These are phyloP conservation scores for Xylaria arbuscula DNA, from an alignment of 2,329 filamentous ascomycete species.

Conservation along the genomic window DNA sequence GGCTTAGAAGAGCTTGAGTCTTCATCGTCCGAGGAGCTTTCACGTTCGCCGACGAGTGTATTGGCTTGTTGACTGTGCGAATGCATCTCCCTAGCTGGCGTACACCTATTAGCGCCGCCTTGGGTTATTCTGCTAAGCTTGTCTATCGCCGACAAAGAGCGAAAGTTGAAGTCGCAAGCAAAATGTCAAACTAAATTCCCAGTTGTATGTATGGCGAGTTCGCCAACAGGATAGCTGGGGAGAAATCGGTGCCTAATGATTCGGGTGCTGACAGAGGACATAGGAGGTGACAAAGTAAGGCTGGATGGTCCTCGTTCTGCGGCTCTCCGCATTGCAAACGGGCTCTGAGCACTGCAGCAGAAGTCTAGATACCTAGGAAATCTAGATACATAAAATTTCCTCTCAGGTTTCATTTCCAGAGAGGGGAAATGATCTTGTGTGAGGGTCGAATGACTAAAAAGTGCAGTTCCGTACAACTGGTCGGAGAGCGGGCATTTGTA, in stretches of 20 bases:
- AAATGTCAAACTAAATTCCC: not conserved
- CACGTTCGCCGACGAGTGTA: not conserved
- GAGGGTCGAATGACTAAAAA: not conserved
- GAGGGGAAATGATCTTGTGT: not conserved
- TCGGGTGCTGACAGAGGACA: not conserved
- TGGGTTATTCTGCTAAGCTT: not conserved
- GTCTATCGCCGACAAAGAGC: not conserved
- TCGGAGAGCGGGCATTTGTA: not conserved
- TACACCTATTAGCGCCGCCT: not conserved
- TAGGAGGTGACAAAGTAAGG: not conserved
- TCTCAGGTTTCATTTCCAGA: not conserved
- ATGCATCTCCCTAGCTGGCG: constrained; percentile 14
- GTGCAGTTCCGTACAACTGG: constrained; percentile 5
- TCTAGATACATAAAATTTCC: not conserved
- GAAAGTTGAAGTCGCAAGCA: not conserved
- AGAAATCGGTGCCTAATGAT: not conserved
- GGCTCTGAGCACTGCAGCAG: not conserved
- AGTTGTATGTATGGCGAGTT: not conserved
- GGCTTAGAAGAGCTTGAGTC: constrained; percentile 25
- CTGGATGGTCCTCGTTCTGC: constrained; percentile 2
- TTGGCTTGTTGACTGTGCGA: constrained; percentile 10
- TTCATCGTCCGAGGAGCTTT: constrained; percentile 20
- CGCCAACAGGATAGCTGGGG: not conserved
- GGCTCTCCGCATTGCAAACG: not conserved
- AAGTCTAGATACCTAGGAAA: not conserved